Conservation (phyloP, 192 early-diverging fungal species). For the Coemansia sp. region DNA sequence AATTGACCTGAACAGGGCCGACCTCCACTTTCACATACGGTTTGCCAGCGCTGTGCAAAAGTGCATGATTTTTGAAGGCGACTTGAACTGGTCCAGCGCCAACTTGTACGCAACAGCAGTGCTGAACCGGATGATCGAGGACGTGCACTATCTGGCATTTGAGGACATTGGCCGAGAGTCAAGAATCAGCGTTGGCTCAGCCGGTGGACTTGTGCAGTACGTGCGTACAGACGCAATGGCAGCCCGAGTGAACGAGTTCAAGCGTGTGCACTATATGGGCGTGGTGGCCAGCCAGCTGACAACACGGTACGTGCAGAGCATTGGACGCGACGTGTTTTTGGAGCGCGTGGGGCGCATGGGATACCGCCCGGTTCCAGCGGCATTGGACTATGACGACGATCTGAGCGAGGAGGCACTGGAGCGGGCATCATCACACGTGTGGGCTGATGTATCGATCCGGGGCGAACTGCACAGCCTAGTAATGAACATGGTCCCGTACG, state of each 20-base stretch:
- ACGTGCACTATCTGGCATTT: constrained; percentile 30
- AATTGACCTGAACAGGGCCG: constrained; percentile 15
- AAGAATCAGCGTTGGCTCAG: background rate
- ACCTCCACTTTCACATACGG: constrained; percentile 35
- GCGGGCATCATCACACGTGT: constrained; percentile 12
- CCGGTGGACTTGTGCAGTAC: background rate
- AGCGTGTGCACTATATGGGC: constrained; percentile 28
- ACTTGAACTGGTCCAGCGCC: constrained; percentile 34
- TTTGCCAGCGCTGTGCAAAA: constrained; percentile 21
- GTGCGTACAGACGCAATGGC: constrained; percentile 11
- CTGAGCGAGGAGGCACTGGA: constrained; percentile 28
- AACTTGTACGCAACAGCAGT: constrained; percentile 37
- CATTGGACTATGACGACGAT: constrained; percentile 18
- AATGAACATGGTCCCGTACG: constrained; percentile 25
- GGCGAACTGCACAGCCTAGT: constrained; percentile 31
- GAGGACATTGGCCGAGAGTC: constrained; percentile 15
- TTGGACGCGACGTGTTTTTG: constrained; percentile 22
- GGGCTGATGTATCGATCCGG: constrained; percentile 33
- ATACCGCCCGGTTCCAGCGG: constrained; percentile 31
- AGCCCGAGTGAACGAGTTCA: constrained; percentile 17
- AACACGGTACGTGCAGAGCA: constrained; percentile 20
- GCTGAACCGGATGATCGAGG: constrained; percentile 41
- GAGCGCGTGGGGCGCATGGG: constrained; percentile 20
- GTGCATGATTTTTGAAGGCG: constrained; percentile 26
- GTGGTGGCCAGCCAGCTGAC: constrained; percentile 23